These are phyloP conservation scores for Aristolochia contorta DNA, from an alignment of 164 flowering plant genomes.

Conservation along the genomic window DNA sequence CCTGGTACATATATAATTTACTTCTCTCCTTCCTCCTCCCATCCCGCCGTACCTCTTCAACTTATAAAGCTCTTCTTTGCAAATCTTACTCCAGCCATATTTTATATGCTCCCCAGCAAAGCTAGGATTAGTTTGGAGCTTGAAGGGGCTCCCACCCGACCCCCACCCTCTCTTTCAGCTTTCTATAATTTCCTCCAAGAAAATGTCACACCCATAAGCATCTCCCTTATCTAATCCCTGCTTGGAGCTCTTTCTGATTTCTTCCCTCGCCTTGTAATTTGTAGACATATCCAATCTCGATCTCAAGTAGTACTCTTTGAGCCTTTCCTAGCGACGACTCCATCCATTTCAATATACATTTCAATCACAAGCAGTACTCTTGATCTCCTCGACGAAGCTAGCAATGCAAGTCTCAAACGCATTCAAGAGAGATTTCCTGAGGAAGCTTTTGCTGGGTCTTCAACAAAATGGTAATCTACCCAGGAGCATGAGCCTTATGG, in stretches of 20 bases:
- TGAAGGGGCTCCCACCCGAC: too few species aligned
- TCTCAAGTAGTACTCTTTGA: too few species aligned
- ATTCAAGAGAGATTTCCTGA: slow-evolving; percentile 43
- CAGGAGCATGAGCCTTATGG: slow-evolving; percentile 29
- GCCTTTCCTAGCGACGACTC: too few species aligned
- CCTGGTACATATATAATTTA: background rate
- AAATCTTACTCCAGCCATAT: background rate
- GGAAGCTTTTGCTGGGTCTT: slow-evolving; percentile 52
- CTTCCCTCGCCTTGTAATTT: background rate
- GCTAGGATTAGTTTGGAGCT: background rate
- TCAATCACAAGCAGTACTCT: background rate
- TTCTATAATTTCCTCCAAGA: background rate
- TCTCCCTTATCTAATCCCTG: background rate
- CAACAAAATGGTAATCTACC: slow-evolving; percentile 6
- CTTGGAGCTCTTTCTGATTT: background rate
- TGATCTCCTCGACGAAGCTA: slow-evolving; percentile 3
- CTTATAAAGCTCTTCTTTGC: background rate
- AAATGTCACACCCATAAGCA: background rate
- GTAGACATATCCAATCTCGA: too few species aligned
- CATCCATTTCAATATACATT: too few species aligned
- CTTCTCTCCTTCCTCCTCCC: background rate
- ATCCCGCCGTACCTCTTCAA: background rate
- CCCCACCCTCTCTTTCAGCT: background rate
- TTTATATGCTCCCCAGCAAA: background rate
- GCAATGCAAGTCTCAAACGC: slow-evolving; percentile 26